Percentiles rank a stretch among this genome's conserved stretches.
These are phyloP conservation scores for Cocos nucifera DNA, from an alignment of 176 grass and related monocot genomes.

Conservation along the genomic window DNA sequence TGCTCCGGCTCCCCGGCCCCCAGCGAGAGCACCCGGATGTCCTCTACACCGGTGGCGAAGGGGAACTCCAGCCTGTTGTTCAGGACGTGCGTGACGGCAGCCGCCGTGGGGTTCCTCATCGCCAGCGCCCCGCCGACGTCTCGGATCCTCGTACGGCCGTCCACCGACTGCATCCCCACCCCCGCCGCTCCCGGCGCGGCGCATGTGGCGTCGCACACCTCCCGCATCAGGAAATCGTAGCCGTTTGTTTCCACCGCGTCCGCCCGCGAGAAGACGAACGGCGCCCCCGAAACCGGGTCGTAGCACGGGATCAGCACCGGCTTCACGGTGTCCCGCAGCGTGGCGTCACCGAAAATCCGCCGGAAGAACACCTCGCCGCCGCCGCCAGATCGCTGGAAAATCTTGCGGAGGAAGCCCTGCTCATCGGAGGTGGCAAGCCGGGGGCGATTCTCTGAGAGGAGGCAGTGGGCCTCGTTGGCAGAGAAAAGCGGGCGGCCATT, in stretches of 20 bases:
- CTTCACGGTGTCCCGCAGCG: constrained; percentile 50
- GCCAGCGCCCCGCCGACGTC: constrained; percentile 14
- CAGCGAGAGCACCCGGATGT: constrained; percentile 61
- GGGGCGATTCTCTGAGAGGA: constrained; percentile 36
- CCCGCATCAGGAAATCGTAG: constrained; percentile 76
- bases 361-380: constrained; percentile 10
- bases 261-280: constrained; percentile 87
- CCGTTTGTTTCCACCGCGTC: constrained; percentile 79
- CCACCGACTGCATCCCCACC: constrained; percentile 41
- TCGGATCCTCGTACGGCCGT: constrained; percentile 43
- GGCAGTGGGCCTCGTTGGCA: constrained; percentile 31
- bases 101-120: constrained; percentile 43
- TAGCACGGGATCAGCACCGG: constrained; percentile 81
- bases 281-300: constrained; percentile 42
- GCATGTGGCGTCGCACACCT: constrained; percentile 47
- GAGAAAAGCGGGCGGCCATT: constrained; percentile 7
- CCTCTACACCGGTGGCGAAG: constrained; percentile 32
- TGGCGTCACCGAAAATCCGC: constrained; percentile 48
- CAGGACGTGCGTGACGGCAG: constrained; percentile 64
- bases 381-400: background rate
- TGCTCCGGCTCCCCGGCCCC: constrained; percentile 1
- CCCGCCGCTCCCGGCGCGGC: constrained; percentile 5
- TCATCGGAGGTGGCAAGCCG: constrained; percentile 12
- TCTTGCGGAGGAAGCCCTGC: background rate
- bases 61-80: constrained; percentile 82